phyloP scores from a whole-genome alignment of 169 alveolate species.

The Plasmodium adleri region DNA sequence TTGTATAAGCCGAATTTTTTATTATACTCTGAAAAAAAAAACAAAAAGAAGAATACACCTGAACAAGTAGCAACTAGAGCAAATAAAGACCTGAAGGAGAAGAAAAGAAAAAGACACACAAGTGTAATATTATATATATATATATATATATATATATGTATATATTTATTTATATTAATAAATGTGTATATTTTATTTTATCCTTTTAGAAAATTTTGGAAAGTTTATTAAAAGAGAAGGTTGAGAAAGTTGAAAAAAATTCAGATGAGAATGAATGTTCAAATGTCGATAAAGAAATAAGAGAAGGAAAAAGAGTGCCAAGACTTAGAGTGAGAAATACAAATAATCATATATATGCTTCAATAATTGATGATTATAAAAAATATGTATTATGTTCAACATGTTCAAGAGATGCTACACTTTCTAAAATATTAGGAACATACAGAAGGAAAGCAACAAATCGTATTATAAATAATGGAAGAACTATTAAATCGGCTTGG shows the following conservation, averaged over 20 bases:
- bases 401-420: constrained; percentile 77
- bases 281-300: constrained; percentile 79
- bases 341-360: constrained; percentile 82
- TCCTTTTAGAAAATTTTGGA: constrained; percentile 73
- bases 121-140: constrained; percentile 33
- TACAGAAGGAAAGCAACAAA: constrained; percentile 81
- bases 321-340: constrained; percentile 80
- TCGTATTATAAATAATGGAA: constrained; percentile 80
- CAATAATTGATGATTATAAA: constrained; percentile 82
- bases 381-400: constrained; percentile 78
- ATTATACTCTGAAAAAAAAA: constrained; percentile 4
- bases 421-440: constrained; percentile 79
- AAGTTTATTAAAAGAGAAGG: constrained; percentile 76
- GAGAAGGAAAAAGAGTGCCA: constrained; percentile 81
- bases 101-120: constrained; percentile 8
- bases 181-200: not conserved
- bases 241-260: constrained; percentile 47
- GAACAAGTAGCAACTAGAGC: constrained; percentile 7
- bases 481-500: constrained; percentile 82
- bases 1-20: constrained; percentile 3
- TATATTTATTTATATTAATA: not conserved
- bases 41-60: constrained; percentile 11
- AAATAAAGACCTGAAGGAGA: constrained; percentile 2
- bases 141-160: not conserved
- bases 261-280: constrained; percentile 40